Evolutionary conservation across 352 stramenopile genomes (phyloP), one percentile per base, ranked within the genome.

Genomic region (Globisporangium okanoganense): DNA sequence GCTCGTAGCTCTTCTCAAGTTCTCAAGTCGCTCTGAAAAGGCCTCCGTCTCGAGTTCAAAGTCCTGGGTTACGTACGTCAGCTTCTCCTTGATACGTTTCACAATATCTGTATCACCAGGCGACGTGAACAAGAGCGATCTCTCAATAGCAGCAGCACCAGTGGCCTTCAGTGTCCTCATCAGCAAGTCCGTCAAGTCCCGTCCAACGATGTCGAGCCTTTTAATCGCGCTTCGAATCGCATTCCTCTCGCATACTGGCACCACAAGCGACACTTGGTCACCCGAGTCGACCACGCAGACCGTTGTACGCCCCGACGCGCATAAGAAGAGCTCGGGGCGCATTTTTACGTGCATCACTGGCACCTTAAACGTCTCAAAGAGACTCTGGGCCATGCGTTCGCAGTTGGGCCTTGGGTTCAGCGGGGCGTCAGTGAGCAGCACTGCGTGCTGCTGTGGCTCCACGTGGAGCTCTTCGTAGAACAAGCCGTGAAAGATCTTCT

Each of bases 391-490:
- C 65, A 92, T 90, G 67, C 92, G 78, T 49, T 98, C 87, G 18
- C 93, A 79, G 75, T 98, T 97, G 22, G 78, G 79, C 61, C 88
- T 89, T 8, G 91, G 89, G 72, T 98, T 99, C 7, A 99, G 72
- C 2, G 96, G 94, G n/a, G 94, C 84, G 78, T 98, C 92, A 8
- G 90, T 97, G 16, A 97, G 70, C 48, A 98, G 76, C 56, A 99
- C 96, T 24, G 96, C 94, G 75, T 99, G 96, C 64, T 98, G 95
- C 66, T 99, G 96, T 6, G 97, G 96, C 31, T 88, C 89, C 5
- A 97, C 88, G 47, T 87, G 87, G 53, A 98, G 74, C 71, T 98
- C 89, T 76, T 99, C 99, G 92, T 99, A 99, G 80, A 99, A 99
- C 41, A 22, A 13, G 13, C 2, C 16, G 22, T 48, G 40, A 6